phyloP scores from a whole-genome alignment of 2,329 filamentous ascomycete genomes.

The Phyllosticta capitalensis region DNA sequence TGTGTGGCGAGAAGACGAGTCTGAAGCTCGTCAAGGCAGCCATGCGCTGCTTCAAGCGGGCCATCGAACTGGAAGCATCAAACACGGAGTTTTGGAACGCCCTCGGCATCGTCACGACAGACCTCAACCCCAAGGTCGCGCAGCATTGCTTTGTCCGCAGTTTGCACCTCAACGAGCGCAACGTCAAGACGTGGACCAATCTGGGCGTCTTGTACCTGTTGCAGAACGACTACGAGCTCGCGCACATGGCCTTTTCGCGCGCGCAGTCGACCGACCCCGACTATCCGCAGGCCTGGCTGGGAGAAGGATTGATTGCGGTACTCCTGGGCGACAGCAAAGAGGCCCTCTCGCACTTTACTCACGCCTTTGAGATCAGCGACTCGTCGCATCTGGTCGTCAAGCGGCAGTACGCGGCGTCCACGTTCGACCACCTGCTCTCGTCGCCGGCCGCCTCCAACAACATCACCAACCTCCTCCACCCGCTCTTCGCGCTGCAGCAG shows the following conservation, averaged over 20 bases:
- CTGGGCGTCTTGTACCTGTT: constrained; percentile 77
- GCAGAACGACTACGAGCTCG: constrained; percentile 74
- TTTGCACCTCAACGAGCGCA: constrained; percentile 82
- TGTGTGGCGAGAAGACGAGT: constrained; percentile 55
- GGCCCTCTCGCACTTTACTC: constrained; percentile 77
- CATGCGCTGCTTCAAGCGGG: constrained; percentile 84
- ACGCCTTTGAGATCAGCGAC: constrained; percentile 87
- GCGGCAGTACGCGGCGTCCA: constrained; percentile 66
- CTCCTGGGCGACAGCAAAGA: constrained; percentile 65
- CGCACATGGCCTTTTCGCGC: constrained; percentile 79
- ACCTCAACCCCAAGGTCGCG: constrained; percentile 74
- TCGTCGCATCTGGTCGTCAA: constrained; percentile 64
- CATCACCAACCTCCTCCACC: constrained; percentile 61
- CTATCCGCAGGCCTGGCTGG: constrained; percentile 86
- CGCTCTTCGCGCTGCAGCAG: constrained; percentile 81
- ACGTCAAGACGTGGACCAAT: constrained; percentile 80
- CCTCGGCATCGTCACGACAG: constrained; percentile 80
- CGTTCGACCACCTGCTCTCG: constrained; percentile 71
- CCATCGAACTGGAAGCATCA: constrained; percentile 88
- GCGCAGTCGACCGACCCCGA: constrained; percentile 93
- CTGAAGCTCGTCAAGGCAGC: constrained; percentile 61
- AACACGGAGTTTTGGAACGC: constrained; percentile 98
- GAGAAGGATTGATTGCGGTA: constrained; percentile 78
- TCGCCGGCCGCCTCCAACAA: constrained; percentile 43
- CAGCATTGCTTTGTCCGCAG: constrained; percentile 92